Conservation (phyloP, 805 yeast genomes). For the Metschnikowia arizonensis region DNA sequence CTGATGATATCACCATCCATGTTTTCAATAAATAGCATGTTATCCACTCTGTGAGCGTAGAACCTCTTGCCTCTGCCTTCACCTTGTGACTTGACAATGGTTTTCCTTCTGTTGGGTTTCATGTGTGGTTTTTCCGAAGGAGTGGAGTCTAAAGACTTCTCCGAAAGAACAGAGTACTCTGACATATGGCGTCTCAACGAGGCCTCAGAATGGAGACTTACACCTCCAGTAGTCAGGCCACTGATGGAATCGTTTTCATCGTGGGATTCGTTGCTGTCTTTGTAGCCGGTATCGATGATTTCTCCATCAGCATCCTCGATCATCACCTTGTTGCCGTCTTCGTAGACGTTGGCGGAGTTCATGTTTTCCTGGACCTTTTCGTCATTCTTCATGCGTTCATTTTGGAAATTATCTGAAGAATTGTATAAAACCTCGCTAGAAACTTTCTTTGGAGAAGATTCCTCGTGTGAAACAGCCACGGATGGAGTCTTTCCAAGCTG, state of each 20-base stretch:
- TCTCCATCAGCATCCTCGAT: conserved; percentile 87
- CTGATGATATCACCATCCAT: conserved; percentile 89
- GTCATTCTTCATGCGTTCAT: not conserved
- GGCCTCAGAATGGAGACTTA: conserved; percentile 37
- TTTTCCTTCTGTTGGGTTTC: conserved; percentile 15
- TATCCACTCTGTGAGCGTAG: conserved; percentile 76
- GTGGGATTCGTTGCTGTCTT: conserved; percentile 6
- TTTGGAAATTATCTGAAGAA: not conserved
- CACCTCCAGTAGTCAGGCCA: not conserved
- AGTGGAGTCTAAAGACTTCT: conserved; percentile 5
- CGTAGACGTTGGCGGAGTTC: conserved; percentile 38
- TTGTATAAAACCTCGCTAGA: conserved; percentile 4
- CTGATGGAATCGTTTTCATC: not conserved
- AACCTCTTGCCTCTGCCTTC: conserved; percentile 27
- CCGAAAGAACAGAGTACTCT: conserved; percentile 30
- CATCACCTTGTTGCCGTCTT: conserved; percentile 66
- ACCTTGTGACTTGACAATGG: conserved; percentile 29
- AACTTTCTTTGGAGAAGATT: not conserved
- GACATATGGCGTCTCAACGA: conserved; percentile 38
- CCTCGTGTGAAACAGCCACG: conserved; percentile 6
- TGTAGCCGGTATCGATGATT: conserved; percentile 53
- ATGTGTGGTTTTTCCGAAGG: not conserved
- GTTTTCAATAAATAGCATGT: conserved; percentile 77
- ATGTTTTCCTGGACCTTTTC: conserved; percentile 5
- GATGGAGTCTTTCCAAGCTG: conserved; percentile 35